A percentile compares a stretch with the other conserved stretches of the same genome.
phyloP scores from a whole-genome alignment of 2,329 filamentous ascomycete species.

The Talaromyces sp. region DNA sequence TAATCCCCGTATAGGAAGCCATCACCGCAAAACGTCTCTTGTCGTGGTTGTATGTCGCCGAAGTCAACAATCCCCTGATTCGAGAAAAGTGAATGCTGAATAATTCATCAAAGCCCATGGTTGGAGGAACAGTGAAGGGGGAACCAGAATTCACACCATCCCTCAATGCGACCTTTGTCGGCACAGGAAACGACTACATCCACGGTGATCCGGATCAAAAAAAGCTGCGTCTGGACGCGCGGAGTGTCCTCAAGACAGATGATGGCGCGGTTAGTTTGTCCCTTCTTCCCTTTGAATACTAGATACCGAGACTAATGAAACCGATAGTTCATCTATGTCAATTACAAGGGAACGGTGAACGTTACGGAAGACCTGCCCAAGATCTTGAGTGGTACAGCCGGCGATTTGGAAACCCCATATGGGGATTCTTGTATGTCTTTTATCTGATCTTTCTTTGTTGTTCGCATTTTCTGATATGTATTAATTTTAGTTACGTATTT shows the following conservation, averaged over 20 bases:
- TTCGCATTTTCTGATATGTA: neutral
- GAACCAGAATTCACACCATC: slow-evolving; percentile 30
- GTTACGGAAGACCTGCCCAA: slow-evolving; percentile 26
- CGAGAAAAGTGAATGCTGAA: slow-evolving; percentile 1
- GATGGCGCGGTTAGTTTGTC: slow-evolving; percentile 22
- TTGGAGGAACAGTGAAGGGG: slow-evolving; percentile 29
- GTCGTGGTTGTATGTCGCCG: slow-evolving; percentile 30
- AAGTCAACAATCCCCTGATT: neutral
- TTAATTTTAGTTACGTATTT: slow-evolving; percentile 29
- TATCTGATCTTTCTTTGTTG: neutral
- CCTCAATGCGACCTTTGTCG: slow-evolving; percentile 32
- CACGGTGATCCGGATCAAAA: slow-evolving; percentile 34
- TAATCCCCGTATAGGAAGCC: slow-evolving; percentile 23
- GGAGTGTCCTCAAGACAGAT: slow-evolving; percentile 27
- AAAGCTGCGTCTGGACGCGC: slow-evolving; percentile 36
- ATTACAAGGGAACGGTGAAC: slow-evolving; percentile 37
- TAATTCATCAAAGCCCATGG: slow-evolving; percentile 27
- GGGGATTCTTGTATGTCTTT: slow-evolving; percentile 34
- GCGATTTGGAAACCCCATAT: slow-evolving; percentile 31
- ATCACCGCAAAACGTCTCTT: slow-evolving; percentile 29
- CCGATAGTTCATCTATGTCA: slow-evolving; percentile 30
- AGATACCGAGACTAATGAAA: neutral
- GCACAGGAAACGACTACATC: slow-evolving; percentile 39
- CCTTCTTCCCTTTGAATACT: neutral
- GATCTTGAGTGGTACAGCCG: slow-evolving; percentile 27